These are phyloP conservation scores for Microbotryum violaceum DNA, from an alignment of 1,284 basidiomycete genomes.

Conservation along the genomic window DNA sequence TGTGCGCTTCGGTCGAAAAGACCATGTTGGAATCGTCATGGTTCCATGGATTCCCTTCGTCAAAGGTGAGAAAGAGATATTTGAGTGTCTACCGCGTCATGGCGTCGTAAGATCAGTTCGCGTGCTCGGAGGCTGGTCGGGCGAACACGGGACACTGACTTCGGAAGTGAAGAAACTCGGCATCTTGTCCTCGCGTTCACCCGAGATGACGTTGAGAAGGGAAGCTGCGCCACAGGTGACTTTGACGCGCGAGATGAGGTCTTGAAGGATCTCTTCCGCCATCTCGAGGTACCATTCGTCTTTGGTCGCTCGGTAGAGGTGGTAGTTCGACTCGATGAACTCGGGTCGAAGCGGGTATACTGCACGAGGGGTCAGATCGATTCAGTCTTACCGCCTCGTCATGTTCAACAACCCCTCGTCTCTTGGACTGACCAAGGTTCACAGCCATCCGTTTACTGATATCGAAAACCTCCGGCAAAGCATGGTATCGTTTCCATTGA, in stretches of 20 bases:
- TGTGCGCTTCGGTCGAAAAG: slow-evolving; percentile 87
- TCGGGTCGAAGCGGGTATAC: slow-evolving; percentile 48
- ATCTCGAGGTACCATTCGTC: slow-evolving; percentile 87
- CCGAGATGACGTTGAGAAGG: slow-evolving; percentile 68
- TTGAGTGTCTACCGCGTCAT: slow-evolving; percentile 38
- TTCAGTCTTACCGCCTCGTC: neutral
- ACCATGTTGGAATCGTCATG: slow-evolving; percentile 69
- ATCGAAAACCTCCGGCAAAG: slow-evolving; percentile 82
- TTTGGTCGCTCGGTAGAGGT: slow-evolving; percentile 83
- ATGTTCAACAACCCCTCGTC: neutral
- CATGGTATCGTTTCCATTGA: slow-evolving; percentile 73
- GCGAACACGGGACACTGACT: slow-evolving; percentile 6
- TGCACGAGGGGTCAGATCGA: neutral
- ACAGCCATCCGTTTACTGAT: slow-evolving; percentile 61
- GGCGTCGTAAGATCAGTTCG: slow-evolving; percentile 51
- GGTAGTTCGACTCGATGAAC: slow-evolving; percentile 89
- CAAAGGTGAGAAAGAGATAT: slow-evolving; percentile 87
- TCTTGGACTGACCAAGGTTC: slow-evolving; percentile 8
- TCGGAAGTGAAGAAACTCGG: slow-evolving; percentile 28
- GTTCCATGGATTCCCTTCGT: slow-evolving; percentile 65
- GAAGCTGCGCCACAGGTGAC: slow-evolving; percentile 78
- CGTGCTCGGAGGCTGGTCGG: slow-evolving; percentile 55
- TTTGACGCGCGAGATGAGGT: slow-evolving; percentile 63
- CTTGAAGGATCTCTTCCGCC: slow-evolving; percentile 70
- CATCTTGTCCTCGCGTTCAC: slow-evolving; percentile 43